Percentiles rank a stretch among this genome's conserved stretches.
These are phyloP conservation scores for Pleochaeta shiraiana DNA, from an alignment of 2,329 filamentous ascomycete species.

Conservation along the genomic window DNA sequence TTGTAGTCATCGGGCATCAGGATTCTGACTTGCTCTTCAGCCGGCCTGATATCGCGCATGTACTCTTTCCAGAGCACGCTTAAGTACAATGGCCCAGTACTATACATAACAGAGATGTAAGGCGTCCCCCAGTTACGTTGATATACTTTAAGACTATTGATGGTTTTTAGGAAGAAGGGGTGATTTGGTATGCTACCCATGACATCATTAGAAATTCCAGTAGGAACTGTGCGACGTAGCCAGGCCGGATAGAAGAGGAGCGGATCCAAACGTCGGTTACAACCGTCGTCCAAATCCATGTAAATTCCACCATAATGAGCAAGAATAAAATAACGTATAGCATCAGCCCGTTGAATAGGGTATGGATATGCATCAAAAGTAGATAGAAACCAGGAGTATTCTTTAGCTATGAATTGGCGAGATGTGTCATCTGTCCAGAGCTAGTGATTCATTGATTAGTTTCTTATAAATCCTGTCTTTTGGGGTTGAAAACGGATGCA, in stretches of 20 bases:
- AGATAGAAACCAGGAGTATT: conserved; percentile 59
- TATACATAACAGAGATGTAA: conserved; percentile 64
- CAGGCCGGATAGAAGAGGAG: conserved; percentile 47
- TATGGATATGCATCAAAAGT: conserved; percentile 55
- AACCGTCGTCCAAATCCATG: conserved; percentile 44
- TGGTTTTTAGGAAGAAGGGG: conserved; percentile 50
- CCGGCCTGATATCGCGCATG: conserved; percentile 27
- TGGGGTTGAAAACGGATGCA: background rate
- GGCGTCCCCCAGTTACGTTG: conserved; percentile 38
- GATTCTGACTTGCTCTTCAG: conserved; percentile 36
- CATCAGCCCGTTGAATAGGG: conserved; percentile 56
- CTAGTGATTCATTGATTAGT: conserved; percentile 20
- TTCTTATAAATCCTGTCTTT: conserved; percentile 5
- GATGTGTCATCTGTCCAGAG: conserved; percentile 56
- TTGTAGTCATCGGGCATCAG: conserved; percentile 52
- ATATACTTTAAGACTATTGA: conserved; percentile 44
- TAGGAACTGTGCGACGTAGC: conserved; percentile 49
- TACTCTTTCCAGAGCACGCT: conserved; percentile 59
- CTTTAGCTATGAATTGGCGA: conserved; percentile 45
- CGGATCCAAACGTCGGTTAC: conserved; percentile 27
- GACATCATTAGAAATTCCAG: conserved; percentile 61
- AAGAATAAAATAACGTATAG: conserved; percentile 61
- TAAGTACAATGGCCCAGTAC: conserved; percentile 54
- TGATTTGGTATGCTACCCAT: conserved; percentile 55
- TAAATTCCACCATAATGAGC: conserved; percentile 62